A percentile compares a stretch with the other conserved stretches of the same genome.
These are phyloP conservation scores for Galeopsis tetrahit DNA, from an alignment of 257 asterid species.

Conservation along the genomic window DNA sequence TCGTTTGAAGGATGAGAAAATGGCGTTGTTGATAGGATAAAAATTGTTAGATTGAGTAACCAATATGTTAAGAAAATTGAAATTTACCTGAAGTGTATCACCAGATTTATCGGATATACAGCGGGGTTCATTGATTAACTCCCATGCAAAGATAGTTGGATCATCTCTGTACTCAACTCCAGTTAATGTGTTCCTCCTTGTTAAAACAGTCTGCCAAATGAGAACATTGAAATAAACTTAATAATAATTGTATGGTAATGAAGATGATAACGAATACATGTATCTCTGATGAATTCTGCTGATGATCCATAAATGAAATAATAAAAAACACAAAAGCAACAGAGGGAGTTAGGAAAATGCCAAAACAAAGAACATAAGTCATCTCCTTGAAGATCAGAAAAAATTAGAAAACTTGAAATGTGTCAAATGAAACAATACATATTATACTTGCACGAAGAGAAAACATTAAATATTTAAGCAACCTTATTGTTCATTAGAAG, in stretches of 20 bases:
- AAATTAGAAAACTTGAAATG: background rate
- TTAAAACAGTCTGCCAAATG: constrained; percentile 75
- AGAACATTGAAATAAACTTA: background rate
- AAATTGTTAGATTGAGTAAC: background rate
- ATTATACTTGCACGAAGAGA: background rate
- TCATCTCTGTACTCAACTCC: constrained; percentile 89
- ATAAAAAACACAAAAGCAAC: constrained; percentile 9
- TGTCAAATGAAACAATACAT: background rate
- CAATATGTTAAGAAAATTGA: constrained; percentile 12
- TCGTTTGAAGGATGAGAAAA: background rate
- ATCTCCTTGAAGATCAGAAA: background rate
- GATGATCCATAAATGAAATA: background rate
- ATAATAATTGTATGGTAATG: background rate
- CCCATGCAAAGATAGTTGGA: constrained; percentile 96
- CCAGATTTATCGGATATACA: constrained; percentile 91
- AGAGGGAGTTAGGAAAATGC: background rate
- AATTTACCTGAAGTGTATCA: constrained; percentile 89
- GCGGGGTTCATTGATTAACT: constrained; percentile 95
- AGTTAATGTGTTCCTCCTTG: constrained; percentile 83
- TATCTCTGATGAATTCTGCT: background rate
- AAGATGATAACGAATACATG: background rate
- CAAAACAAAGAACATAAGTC: background rate
- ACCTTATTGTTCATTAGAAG: constrained; percentile 10
- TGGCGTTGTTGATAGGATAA: constrained; percentile 1
- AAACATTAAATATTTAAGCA: constrained; percentile 1